Conservation (phyloP, 371 early-diverging fungal species). For the Gilbertella persicaria region DNA sequence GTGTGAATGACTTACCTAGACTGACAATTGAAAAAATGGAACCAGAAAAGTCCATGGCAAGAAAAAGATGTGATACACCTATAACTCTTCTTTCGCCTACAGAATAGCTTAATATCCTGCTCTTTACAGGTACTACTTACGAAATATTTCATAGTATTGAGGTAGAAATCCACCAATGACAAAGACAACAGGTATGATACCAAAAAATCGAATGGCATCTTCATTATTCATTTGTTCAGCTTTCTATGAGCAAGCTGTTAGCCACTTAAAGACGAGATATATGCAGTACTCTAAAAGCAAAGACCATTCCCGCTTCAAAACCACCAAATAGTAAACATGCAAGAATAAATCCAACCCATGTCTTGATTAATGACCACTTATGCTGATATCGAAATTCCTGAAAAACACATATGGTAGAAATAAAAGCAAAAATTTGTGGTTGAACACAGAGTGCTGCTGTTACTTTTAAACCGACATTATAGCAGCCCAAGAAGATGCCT, state of each 20-base stretch:
- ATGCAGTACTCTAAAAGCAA: conserved; percentile 26
- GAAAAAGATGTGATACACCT: conserved; percentile 48
- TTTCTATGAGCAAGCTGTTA: conserved; percentile 7
- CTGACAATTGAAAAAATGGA: conserved; percentile 49
- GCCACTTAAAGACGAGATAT: neutral
- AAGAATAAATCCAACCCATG: conserved; percentile 3
- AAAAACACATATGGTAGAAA: conserved; percentile 39
- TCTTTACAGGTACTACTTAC: conserved; percentile 13
- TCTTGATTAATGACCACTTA: conserved; percentile 18
- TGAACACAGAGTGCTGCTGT: conserved; percentile 58
- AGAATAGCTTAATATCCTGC: neutral
- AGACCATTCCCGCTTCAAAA: conserved; percentile 27
- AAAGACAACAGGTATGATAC: conserved; percentile 49
- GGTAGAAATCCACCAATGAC: conserved; percentile 51
- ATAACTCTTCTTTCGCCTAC: conserved; percentile 32
- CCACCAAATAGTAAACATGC: conserved; percentile 19
- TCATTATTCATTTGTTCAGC: conserved; percentile 18
- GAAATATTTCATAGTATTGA: conserved; percentile 51
- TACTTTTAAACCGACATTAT: conserved; percentile 49
- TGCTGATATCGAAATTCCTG: conserved; percentile 51
- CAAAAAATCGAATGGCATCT: conserved; percentile 39
- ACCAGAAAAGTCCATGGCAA: conserved; percentile 51
- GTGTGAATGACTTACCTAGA: conserved; percentile 29
- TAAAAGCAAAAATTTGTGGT: conserved; percentile 52
- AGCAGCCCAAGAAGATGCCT: conserved; percentile 46